Evolutionary conservation across 306 rosid species (phyloP), one percentile per base, ranked within the genome.

Genomic region (Vicia sativa): DNA sequence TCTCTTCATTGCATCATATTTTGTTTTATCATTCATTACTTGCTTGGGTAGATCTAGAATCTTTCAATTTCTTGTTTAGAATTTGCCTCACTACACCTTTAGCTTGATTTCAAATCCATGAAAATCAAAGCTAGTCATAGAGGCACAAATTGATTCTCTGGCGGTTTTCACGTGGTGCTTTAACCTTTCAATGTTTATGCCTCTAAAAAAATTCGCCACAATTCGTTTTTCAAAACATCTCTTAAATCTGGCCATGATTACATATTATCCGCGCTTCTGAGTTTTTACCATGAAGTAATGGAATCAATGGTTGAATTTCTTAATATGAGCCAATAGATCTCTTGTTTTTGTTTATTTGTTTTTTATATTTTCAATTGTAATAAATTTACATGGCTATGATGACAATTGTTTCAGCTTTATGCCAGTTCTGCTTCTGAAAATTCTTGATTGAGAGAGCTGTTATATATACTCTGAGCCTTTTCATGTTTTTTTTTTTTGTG

Each of bases 361-460:
- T 0, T 2, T 8, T 0, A 19, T 9, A 1, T 0, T 21, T 19
- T 10, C 2, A 21, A 50, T 50, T 4, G 4, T 4, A 1, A 21
- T 1, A 0, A 11, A 21, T 1, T 1, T 10, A 1, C 23, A 16
- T 34, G 79, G 88, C 97, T 0, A 64, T 89, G 91, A 91, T 42
- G 96, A 89, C 73, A 8, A 58, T 49, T 2, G 1, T 4, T 66
- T 38, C 97, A 91, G 96, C 97, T 91, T 91, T 29, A 73, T 59
- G 97, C 97, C 96, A 91, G 97, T 91, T 91, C 97, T 91, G 97
- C 97, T 88, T 81, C 97, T 76, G 96, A 91, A 37, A 72, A 78
- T 13, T 79, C 74, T 49, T 91, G 97, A 91, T 82, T 38, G 97
- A 88, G 59, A 85, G 79, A 91, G 97, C 97, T 91, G 97, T 80